phyloP scores from a whole-genome alignment of 2,329 filamentous ascomycete genomes.

The Leptoxyphium fumago region DNA sequence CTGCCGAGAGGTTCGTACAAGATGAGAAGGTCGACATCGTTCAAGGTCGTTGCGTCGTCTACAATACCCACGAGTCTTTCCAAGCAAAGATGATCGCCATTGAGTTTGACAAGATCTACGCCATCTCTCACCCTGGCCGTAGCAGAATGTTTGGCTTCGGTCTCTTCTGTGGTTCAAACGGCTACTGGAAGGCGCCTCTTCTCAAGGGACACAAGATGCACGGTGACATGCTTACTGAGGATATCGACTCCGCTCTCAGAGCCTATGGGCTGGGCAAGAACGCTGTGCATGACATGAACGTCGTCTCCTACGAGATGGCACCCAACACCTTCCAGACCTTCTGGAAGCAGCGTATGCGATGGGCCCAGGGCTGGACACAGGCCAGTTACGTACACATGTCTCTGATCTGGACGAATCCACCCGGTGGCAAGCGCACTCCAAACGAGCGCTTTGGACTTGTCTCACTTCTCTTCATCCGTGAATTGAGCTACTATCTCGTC shows the following conservation, averaged over 20 bases:
- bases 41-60: constrained; percentile 35
- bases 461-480: constrained; percentile 31
- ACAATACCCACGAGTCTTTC: constrained; percentile 31
- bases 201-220: constrained; percentile 35
- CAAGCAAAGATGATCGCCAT: constrained; percentile 34
- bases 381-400: constrained; percentile 30
- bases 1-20: constrained; percentile 31
- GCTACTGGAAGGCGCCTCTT: constrained; percentile 32
- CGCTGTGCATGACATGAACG: constrained; percentile 34
- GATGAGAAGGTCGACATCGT: constrained; percentile 32
- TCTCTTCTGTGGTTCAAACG: constrained; percentile 35
- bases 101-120: constrained; percentile 39
- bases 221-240: constrained; percentile 35
- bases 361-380: constrained; percentile 37
- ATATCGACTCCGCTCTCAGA: constrained; percentile 35
- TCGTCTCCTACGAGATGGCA: constrained; percentile 34
- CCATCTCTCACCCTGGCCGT: constrained; percentile 35
- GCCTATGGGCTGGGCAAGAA: constrained; percentile 30
- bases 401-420: constrained; percentile 28
- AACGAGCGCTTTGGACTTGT: constrained; percentile 30
- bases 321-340: constrained; percentile 30
- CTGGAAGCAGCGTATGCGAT: constrained; percentile 37
- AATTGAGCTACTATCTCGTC: constrained; percentile 34
- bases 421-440: constrained; percentile 22
- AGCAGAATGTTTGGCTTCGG: constrained; percentile 32